These are phyloP conservation scores for Pleurozium schreberi DNA, from an alignment of 225 moss, liverwort and hornwort species.

Conservation along the genomic window DNA sequence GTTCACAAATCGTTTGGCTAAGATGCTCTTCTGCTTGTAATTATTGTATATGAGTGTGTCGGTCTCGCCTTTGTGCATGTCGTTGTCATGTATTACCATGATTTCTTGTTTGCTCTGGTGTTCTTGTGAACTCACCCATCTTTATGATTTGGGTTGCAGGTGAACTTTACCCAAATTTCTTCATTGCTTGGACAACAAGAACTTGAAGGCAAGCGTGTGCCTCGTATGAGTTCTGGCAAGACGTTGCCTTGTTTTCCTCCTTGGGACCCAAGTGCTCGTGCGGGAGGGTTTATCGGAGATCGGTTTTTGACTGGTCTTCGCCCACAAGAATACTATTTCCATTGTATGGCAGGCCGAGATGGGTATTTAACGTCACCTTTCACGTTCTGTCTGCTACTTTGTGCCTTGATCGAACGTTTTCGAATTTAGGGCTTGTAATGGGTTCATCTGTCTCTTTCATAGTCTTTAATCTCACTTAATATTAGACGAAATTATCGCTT, in stretches of 20 bases:
- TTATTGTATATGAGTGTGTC: not conserved
- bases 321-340: slow-evolving; percentile 97
- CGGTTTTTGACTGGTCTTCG: slow-evolving; percentile 95
- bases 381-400: not conserved
- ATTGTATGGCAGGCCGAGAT: slow-evolving; percentile 99
- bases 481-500: not conserved
- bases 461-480: not conserved
- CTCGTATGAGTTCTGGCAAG: slow-evolving; percentile 97
- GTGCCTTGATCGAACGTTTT: not conserved
- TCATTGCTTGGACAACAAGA: slow-evolving; percentile 95
- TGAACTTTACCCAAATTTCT: slow-evolving; percentile 96
- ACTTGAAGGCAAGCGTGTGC: slow-evolving; percentile 97
- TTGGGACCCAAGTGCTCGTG: slow-evolving; percentile 90
- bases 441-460: not conserved
- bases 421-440: not conserved
- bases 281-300: slow-evolving; percentile 94
- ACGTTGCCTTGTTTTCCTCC: slow-evolving; percentile 92
- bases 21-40: not conserved
- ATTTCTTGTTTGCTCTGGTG: not conserved
- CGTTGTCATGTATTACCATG: not conserved
- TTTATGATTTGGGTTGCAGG: slow-evolving; percentile 30
- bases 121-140: not conserved
- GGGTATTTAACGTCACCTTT: slow-evolving; percentile 41
- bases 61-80: not conserved
- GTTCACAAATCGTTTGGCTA: not conserved